Percentiles rank a stretch among this genome's conserved stretches.
phyloP scores from a whole-genome alignment of 371 early-diverging fungal species.

The Rhizomucor pusillus region DNA sequence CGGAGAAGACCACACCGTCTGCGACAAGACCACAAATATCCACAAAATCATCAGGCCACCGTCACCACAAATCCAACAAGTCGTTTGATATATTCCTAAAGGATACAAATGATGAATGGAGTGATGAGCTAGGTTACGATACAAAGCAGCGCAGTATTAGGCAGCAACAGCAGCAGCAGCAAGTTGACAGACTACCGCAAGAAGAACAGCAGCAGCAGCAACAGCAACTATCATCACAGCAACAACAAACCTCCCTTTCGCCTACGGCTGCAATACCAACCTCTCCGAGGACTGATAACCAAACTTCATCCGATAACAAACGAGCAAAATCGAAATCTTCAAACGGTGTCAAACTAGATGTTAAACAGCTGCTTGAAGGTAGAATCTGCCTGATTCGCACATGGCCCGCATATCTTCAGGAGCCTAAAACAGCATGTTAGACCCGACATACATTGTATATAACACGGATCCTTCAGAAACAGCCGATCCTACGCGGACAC shows the following conservation, averaged over 20 bases:
- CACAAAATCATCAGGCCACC: slow-evolving; percentile 22
- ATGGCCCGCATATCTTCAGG: too few species aligned
- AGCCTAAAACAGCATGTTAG: not conserved
- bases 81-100: slow-evolving; percentile 46
- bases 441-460: slow-evolving; percentile 19
- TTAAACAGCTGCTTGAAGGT: slow-evolving; percentile 18
- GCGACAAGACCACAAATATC: not conserved
- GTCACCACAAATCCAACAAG: slow-evolving; percentile 32
- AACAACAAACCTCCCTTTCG: not conserved
- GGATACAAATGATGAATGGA: slow-evolving; percentile 57
- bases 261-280: not conserved
- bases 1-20: slow-evolving; percentile 4
- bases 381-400: not conserved
- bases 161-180: slow-evolving; percentile 4
- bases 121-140: slow-evolving; percentile 33
- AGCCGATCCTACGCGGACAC: slow-evolving; percentile 27
- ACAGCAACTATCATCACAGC: not conserved
- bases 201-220: not conserved
- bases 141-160: not conserved
- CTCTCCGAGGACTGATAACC: too few species aligned
- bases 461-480: slow-evolving; percentile 14
- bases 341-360: slow-evolving; percentile 7
- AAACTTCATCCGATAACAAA: too few species aligned
- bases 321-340: not conserved
- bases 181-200: not conserved